Conservation (phyloP, 495 filamentous ascomycete genomes). For the Halenospora varia region DNA sequence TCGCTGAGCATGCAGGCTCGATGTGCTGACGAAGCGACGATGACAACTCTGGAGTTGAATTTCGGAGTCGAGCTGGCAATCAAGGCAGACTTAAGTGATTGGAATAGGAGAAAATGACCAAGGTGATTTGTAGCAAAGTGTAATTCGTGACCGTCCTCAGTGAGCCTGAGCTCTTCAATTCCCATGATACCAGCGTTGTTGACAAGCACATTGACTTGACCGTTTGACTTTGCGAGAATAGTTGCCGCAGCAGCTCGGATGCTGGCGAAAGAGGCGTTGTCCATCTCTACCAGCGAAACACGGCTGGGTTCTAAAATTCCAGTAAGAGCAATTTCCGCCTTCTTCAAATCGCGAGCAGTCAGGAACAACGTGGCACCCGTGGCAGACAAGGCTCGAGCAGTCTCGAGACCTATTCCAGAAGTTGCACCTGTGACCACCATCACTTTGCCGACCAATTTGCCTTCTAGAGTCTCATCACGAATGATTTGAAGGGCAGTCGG, state of each 20-base stretch:
- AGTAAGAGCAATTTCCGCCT: constrained; percentile 30
- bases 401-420: constrained; percentile 48
- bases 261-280: constrained; percentile 26
- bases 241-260: constrained; percentile 23
- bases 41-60: constrained; percentile 31
- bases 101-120: constrained; percentile 60
- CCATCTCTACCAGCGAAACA: constrained; percentile 31
- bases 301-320: constrained; percentile 19
- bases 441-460: constrained; percentile 38
- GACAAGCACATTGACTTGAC: constrained; percentile 44
- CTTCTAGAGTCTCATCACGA: constrained; percentile 39
- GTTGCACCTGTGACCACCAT: constrained; percentile 46
- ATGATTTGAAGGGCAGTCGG: constrained; percentile 52
- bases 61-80: constrained; percentile 37
- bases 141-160: constrained; percentile 60
- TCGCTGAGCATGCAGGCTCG: constrained; percentile 29
- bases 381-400: constrained; percentile 36
- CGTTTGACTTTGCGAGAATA: constrained; percentile 22
- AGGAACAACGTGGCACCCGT: constrained; percentile 45
- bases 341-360: constrained; percentile 35
- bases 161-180: constrained; percentile 31
- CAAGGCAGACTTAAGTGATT: constrained; percentile 55
- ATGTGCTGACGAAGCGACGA: constrained; percentile 35
- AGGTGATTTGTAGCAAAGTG: constrained; percentile 69
- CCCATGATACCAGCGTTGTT: constrained; percentile 60